Base-by-base conservation (phyloP, 176 grass and related monocot genomes). In the Ensete ventricosum region DNA sequence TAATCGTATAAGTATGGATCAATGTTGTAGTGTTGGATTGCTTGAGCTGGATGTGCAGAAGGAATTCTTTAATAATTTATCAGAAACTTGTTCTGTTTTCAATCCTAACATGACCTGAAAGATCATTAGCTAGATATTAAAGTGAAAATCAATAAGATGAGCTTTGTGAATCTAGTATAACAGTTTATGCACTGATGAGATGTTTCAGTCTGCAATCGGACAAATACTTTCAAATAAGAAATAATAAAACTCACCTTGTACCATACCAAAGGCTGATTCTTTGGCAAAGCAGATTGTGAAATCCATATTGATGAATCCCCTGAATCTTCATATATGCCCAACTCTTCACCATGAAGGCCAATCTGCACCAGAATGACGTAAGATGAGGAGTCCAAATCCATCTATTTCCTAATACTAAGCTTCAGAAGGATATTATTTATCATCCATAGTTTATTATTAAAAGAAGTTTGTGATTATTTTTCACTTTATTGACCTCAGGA, bases 281-380 rank as follows among this genome's bases (percentile, higher is more conserved):
- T 89, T 53, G 91, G 91, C 66, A 91, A 91, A 74, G 82, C 16
- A 71, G 82, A 83, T 53, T 87, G 81, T 51, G 88, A 91, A 65
- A 81, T 84, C 96, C 96, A 99, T 72, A 82, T 51, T 48, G 88
- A 82, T 60, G 90, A 85, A 21, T 76, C 76, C 9, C 81, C 88
- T 75, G 86, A 93, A 73, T 80, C 62, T 60, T 84, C 89, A 89
- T 82, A 87, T 53, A 91, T 77, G 26, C 73, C 73, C 78, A 82
- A 77, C 50, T 85, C 90, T 77, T 98, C 86, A 69, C 95, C 88
- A 83, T 24, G 89, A 22, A 99, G 90, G 27, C 96, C 96, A 85
- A 91, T 67, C 96, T 99, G 80, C 65, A 80, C 43, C 23, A 19
- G 67, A 13, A 83, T 26, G 69, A 73, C 67, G 52, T 78, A 72